Base-by-base conservation (phyloP, 192 early-diverging fungal genomes). In the Linnemannia elongata region DNA sequence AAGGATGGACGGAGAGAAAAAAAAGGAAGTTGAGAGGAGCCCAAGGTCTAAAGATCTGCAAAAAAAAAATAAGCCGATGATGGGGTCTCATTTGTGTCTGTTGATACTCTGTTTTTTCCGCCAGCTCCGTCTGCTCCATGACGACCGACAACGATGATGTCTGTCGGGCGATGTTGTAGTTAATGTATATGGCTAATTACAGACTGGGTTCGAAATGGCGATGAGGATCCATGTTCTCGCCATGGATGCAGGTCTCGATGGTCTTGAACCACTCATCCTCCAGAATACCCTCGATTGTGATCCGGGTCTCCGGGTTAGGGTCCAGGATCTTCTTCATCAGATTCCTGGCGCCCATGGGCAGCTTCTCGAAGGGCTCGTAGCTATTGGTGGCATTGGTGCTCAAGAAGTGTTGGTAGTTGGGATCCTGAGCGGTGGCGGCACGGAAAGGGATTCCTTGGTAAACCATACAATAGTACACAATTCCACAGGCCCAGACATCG, bases 401-500 rank as follows among this genome's bases (percentile, higher is more conserved):
- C 80, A 94, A 38, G 91, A 94, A 90, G 87, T 94, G 84, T 41
- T 89, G 88, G 76, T 93, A 95, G 83, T 93, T 94, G 60, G 88
- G 88, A 80, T 96, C 95, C 35, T 93, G 89, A 54, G 90, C 82
- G 41, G 89, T 91, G 18, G 93, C 91, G 7, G 88, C 90, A 69
- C 92, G 90, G 87, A 93, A 95, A 8, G 94, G 92, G 42, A 95
- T 93, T 47, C 91, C 93, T 75, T 93, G 92, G 82, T 93, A 93
- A 69, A 94, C 89, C 91, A 96, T 93, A 22, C 95, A 94, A 88
- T 96, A 98, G 90, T 94, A 97, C 18, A 99, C 97, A 27, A 99
- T 96, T 63, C 96, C 98, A 38, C 94, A 93, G n/a, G 96, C 93
- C 98, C 98, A 99, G 42, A 99, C 90, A 85, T 99, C 98, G 13